Evolutionary conservation across 345 rosid genomes (phyloP).

Genomic region (Limnanthes douglasii): DNA sequence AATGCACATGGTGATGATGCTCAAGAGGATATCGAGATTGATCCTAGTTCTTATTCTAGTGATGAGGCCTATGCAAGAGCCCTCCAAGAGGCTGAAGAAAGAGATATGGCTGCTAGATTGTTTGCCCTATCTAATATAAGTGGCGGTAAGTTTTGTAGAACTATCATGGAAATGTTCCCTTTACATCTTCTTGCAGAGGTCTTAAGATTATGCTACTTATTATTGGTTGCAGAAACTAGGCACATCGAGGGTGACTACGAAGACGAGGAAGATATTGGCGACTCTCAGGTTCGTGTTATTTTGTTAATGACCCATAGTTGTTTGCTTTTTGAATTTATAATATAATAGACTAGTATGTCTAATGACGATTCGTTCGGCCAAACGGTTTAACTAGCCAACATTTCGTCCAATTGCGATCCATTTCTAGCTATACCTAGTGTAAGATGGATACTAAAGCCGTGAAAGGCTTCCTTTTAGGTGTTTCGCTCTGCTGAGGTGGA

Average conservation of each 20-base stretch:
- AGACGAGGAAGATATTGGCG: conserved; percentile 51
- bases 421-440: too few species aligned
- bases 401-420: too few species aligned
- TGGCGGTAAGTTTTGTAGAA: conserved; percentile 28
- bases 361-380: too few species aligned
- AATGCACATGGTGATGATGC: conserved; percentile 30
- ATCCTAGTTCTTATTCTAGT: conserved; percentile 40
- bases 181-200: background rate
- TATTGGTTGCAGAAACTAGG: conserved; percentile 35
- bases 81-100: conserved; percentile 85
- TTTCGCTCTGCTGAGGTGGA: too few species aligned
- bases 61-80: conserved; percentile 94
- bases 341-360: too few species aligned
- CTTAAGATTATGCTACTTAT: conserved; percentile 8
- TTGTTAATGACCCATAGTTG: too few species aligned
- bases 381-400: too few species aligned
- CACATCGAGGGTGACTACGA: conserved; percentile 33
- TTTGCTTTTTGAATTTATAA: too few species aligned
- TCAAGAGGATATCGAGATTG: conserved; percentile 24
- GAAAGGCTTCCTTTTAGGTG: too few species aligned
- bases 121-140: conserved; percentile 57
- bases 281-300: too few species aligned
- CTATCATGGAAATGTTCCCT: background rate
- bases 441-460: too few species aligned
- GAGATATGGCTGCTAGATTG: conserved; percentile 69